These are phyloP conservation scores for Picocystis sp. DNA, from an alignment of 163 green algal species.

Conservation along the genomic window DNA sequence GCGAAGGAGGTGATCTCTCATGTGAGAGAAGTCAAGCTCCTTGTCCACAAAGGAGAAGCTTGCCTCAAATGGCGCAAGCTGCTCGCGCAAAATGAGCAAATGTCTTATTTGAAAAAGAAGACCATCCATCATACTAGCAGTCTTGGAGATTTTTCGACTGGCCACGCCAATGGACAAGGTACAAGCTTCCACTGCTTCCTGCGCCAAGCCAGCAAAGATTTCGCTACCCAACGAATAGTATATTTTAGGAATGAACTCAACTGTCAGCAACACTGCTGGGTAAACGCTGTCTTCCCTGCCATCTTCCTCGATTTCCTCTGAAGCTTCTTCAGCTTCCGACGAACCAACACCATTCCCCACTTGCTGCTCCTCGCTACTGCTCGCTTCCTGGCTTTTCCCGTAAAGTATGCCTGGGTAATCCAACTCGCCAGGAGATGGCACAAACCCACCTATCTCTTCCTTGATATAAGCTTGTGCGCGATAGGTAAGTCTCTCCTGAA, in stretches of 20 bases:
- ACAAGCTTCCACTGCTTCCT: constrained; percentile 65
- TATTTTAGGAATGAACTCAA: constrained; percentile 70
- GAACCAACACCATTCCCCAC: too few relatives aligned
- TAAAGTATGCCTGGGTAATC: too few relatives aligned
- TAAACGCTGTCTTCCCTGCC: constrained; percentile 20
- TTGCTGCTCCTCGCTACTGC: too few relatives aligned
- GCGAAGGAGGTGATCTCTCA: constrained; percentile 41
- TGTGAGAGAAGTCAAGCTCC: constrained; percentile 88
- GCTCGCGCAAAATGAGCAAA: constrained; percentile 81
- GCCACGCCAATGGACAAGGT: constrained; percentile 50
- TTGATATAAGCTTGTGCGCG: constrained; percentile 61
- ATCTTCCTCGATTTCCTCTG: too few relatives aligned
- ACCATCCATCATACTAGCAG: constrained; percentile 36
- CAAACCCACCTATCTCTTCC: constrained; percentile 27
- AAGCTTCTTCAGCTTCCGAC: too few relatives aligned
- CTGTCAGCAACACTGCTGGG: constrained; percentile 53
- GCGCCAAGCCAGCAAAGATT: constrained; percentile 75
- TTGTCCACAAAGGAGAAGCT: constrained; percentile 68
- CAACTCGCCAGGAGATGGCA: constrained; percentile 1
- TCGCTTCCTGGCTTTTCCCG: too few relatives aligned
- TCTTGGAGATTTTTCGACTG: constrained; percentile 17
- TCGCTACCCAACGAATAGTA: constrained; percentile 60
- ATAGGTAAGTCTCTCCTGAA: constrained; percentile 75
- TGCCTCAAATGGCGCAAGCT: constrained; percentile 78
- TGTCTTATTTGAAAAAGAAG: constrained; percentile 90